Evolutionary conservation across 495 filamentous ascomycete species (phyloP).

Genomic region (Echria macrotheca): DNA sequence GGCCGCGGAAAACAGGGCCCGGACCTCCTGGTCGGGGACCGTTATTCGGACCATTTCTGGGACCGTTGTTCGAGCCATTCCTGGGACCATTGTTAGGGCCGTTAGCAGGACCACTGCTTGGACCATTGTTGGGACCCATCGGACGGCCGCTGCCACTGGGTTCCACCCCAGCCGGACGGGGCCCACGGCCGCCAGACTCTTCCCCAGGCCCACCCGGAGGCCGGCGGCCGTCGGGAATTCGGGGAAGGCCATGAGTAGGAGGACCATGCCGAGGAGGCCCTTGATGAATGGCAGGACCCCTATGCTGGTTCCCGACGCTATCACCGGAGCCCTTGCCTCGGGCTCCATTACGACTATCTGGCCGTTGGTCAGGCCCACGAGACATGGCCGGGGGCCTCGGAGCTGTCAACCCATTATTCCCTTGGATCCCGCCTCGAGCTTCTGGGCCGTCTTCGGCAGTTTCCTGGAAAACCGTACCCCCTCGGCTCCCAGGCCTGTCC

Average conservation of each 20-base stretch:
- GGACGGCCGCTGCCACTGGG: not conserved
- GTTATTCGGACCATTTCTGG: too few species aligned
- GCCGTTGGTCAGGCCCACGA: not conserved
- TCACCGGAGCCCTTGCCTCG: not conserved
- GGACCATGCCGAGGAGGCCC: conserved; percentile 27
- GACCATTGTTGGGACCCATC: too few species aligned
- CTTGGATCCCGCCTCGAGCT: not conserved
- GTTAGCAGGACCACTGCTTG: not conserved
- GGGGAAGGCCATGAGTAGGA: conserved; percentile 24
- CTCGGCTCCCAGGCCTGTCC: conserved; percentile 20
- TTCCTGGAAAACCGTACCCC: not conserved
- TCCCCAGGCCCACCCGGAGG: not conserved
- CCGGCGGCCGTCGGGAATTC: not conserved
- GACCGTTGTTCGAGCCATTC: too few species aligned
- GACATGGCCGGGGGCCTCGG: too few species aligned
- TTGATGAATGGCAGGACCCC: conserved; percentile 7
- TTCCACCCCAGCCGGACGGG: not conserved
- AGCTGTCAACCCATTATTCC: too few species aligned
- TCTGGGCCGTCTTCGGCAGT: not conserved
- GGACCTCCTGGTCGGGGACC: too few species aligned
- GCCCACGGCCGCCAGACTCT: too few species aligned
- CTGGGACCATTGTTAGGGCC: not conserved
- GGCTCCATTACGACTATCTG: not conserved
- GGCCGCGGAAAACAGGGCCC: not conserved
- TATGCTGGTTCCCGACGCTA: not conserved